Conservation (phyloP, 768 basidiomycete species). For the Coprinopsis cinerea region DNA sequence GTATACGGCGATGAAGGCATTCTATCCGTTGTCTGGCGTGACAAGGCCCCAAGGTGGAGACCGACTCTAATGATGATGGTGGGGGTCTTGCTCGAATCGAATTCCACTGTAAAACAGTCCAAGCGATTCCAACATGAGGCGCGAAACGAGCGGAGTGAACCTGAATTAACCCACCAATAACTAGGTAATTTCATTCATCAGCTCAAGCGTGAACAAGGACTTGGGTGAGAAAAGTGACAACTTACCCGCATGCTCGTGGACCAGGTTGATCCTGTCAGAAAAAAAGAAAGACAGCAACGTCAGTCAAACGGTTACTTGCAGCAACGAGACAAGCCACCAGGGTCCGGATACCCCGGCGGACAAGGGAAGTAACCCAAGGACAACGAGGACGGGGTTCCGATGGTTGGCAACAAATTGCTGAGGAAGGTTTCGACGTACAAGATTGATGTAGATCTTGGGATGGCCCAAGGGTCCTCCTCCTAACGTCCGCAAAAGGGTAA, state of each 20-base stretch:
- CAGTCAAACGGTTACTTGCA: slow-evolving; percentile 1
- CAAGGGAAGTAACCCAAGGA: not conserved
- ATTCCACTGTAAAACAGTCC: slow-evolving; percentile 58
- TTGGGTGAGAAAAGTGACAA: slow-evolving; percentile 16
- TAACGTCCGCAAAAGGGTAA: slow-evolving; percentile 25
- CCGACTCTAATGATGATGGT: slow-evolving; percentile 54
- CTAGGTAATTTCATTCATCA: slow-evolving; percentile 15
- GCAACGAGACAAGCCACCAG: no score
- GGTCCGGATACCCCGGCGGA: not conserved
- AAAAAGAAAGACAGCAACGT: not conserved
- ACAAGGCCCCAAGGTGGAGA: slow-evolving; percentile 3
- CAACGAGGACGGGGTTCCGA: not conserved
- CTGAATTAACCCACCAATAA: slow-evolving; percentile 29
- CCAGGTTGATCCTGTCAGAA: slow-evolving; percentile 74
- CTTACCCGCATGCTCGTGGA: slow-evolving; percentile 85
- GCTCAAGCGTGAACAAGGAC: not conserved
- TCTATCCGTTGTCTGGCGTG: not conserved
- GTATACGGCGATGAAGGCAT: not conserved
- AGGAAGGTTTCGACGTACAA: slow-evolving; percentile 46
- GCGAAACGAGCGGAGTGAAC: slow-evolving; percentile 6
- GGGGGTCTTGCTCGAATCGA: slow-evolving; percentile 81
- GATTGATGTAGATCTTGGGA: slow-evolving; percentile 93
- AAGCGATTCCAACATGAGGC: slow-evolving; percentile 8
- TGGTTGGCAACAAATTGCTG: slow-evolving; percentile 11
- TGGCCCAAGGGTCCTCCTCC: slow-evolving; percentile 94